Evolutionary conservation across 2,329 filamentous ascomycete genomes (phyloP).

Genomic region (Harringtonia aguacate): DNA sequence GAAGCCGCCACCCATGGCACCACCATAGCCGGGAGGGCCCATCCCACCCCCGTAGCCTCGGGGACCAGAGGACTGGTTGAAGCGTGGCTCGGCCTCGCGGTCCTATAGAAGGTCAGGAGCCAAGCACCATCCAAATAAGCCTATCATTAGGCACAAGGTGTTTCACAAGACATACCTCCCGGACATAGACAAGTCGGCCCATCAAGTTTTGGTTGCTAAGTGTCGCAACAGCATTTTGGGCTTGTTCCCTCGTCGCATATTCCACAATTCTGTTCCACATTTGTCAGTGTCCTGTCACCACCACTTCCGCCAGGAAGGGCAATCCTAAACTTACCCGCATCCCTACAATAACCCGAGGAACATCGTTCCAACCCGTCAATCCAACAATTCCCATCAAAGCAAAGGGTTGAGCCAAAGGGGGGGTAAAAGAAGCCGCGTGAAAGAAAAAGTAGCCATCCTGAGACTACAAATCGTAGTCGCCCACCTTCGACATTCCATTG

Average conservation of each 20-base stretch:
- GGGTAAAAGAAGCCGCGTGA: constrained; percentile 3
- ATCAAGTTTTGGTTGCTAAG: constrained; percentile 99
- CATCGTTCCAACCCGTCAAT: constrained; percentile 96
- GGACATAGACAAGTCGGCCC: constrained; percentile 96
- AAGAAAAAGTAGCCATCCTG: constrained; percentile 63
- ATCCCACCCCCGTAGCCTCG: constrained; percentile 44
- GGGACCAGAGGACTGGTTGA: constrained; percentile 62
- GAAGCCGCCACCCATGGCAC: constrained; percentile 25
- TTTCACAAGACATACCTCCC: constrained; percentile 61
- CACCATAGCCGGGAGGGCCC: constrained; percentile 7
- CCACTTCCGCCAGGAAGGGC: background rate
- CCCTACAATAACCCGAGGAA: constrained; percentile 90
- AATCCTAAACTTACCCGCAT: constrained; percentile 75
- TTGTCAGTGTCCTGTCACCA: background rate
- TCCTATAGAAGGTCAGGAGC: constrained; percentile 47
- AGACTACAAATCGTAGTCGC: constrained; percentile 72
- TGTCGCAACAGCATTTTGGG: constrained; percentile 91
- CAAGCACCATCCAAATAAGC: background rate
- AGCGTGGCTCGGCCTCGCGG: constrained; percentile 94
- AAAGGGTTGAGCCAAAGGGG: constrained; percentile 32
- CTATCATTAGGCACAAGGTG: background rate
- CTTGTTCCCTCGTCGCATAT: constrained; percentile 99
- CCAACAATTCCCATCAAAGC: constrained; percentile 82
- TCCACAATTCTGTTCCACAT: constrained; percentile 80
- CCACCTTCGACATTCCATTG: constrained; percentile 99